Conservation (phyloP, 805 yeast genomes). For the Saturnispora kantuleensis region DNA sequence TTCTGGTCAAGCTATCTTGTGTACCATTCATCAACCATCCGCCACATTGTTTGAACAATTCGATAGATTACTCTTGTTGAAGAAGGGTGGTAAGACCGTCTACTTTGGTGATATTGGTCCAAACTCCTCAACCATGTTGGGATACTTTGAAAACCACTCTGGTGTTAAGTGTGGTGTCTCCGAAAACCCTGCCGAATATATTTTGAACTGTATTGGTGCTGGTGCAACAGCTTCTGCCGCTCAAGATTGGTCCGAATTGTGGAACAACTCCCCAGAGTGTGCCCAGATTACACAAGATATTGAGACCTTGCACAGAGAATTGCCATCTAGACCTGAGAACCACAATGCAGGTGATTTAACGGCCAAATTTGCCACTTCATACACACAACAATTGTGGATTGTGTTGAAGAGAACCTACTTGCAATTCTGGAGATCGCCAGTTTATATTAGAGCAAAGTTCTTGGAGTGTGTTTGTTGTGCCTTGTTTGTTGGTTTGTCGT, state of each 20-base stretch:
- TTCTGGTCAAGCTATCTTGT: conserved; percentile 44
- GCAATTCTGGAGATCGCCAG: conserved; percentile 43
- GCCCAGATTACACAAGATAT: conserved; percentile 24
- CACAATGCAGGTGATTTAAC: conserved; percentile 20
- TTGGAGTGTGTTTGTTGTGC: conserved; percentile 34
- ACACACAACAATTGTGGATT: conserved; percentile 28
- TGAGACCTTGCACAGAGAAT: conserved; percentile 22
- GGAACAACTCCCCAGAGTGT: conserved; percentile 37
- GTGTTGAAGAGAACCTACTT: conserved; percentile 31
- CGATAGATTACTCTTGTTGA: conserved; percentile 35
- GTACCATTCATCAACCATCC: conserved; percentile 47
- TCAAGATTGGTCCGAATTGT: conserved; percentile 55
- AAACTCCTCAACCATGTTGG: conserved; percentile 33
- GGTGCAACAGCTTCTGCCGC: conserved; percentile 61
- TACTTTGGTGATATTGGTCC: conserved; percentile 46
- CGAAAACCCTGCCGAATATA: conserved; percentile 72
- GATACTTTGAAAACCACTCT: conserved; percentile 41
- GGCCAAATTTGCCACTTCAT: conserved; percentile 37
- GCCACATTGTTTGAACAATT: conserved; percentile 34
- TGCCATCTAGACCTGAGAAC: conserved; percentile 21
- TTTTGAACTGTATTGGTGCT: conserved; percentile 67
- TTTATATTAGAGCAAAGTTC: conserved; percentile 41
- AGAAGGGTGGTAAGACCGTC: conserved; percentile 44
- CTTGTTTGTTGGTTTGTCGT: conserved; percentile 45
- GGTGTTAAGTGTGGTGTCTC: conserved; percentile 54